These are phyloP conservation scores for Rhododendron ovatum DNA, from an alignment of 148 eudicot genomes.

Conservation along the genomic window DNA sequence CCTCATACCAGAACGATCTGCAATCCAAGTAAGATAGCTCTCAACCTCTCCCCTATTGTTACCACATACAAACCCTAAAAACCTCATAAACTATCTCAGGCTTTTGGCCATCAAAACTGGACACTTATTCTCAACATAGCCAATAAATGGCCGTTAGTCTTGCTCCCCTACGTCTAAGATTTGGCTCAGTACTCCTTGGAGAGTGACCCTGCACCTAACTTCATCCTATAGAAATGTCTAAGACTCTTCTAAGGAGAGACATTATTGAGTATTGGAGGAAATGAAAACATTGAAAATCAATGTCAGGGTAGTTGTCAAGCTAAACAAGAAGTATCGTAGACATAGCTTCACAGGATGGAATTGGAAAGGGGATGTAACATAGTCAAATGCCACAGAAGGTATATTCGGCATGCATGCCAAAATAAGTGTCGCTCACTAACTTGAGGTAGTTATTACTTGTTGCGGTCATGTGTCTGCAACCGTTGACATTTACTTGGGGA, in stretches of 20 bases:
- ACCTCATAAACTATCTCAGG: neutral
- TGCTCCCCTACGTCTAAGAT: neutral
- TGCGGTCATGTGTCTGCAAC: neutral
- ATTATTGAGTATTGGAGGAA: neutral
- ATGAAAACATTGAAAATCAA: neutral
- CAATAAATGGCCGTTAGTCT: neutral
- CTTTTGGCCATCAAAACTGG: neutral
- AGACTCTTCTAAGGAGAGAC: neutral
- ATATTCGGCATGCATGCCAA: neutral
- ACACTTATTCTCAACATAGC: neutral
- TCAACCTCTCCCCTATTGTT: neutral
- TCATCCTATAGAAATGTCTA: neutral
- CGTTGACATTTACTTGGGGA: neutral
- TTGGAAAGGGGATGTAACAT: neutral
- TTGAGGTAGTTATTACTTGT: neutral
- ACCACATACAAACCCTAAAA: neutral
- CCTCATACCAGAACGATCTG: neutral
- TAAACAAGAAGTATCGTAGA: neutral
- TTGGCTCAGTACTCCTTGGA: neutral
- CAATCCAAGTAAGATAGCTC: neutral
- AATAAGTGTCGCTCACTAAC: neutral
- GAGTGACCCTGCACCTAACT: neutral
- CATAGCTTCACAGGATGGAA: neutral
- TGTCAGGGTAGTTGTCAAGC: neutral
- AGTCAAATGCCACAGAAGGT: neutral